Evolutionary conservation across 495 filamentous ascomycete genomes (phyloP).

Genomic region (Sabuloglossum arenarium): DNA sequence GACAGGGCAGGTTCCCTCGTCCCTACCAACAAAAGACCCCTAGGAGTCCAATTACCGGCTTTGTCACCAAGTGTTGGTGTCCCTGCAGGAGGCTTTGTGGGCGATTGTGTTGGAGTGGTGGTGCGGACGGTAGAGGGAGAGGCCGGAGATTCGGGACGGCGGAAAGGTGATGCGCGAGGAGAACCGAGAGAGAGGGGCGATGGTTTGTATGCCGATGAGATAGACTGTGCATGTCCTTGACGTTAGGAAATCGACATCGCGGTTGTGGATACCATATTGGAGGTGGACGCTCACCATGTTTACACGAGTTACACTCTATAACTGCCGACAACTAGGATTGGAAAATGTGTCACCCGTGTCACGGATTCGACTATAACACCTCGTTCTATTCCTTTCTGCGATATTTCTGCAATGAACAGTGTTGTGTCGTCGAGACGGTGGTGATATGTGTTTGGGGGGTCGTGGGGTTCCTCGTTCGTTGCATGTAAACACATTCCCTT

Average conservation of each 20-base stretch:
- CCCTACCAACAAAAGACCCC: not conserved
- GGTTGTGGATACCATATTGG: not conserved
- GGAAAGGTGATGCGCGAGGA: conserved; percentile 6
- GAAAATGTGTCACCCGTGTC: not conserved
- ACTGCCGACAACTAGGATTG: not conserved
- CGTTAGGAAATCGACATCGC: not conserved
- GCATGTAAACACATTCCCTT: not conserved
- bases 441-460: not conserved
- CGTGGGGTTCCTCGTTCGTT: not conserved
- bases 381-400: not conserved
- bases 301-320: not conserved
- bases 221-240: not conserved
- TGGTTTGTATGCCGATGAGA: conserved; percentile 3
- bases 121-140: conserved; percentile 6
- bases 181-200: conserved; percentile 6
- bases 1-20: not conserved
- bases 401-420: not conserved
- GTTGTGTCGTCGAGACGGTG: not conserved
- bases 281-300: conserved; percentile 1
- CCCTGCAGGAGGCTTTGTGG: conserved; percentile 3
- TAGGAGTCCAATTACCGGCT: not conserved
- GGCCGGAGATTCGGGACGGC: conserved; percentile 5
- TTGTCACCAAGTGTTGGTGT: not conserved
- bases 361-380: not conserved
- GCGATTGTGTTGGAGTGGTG: conserved; percentile 5